phyloP scores from a whole-genome alignment of 306 rosid species.

The Erythrophleum fordii region DNA sequence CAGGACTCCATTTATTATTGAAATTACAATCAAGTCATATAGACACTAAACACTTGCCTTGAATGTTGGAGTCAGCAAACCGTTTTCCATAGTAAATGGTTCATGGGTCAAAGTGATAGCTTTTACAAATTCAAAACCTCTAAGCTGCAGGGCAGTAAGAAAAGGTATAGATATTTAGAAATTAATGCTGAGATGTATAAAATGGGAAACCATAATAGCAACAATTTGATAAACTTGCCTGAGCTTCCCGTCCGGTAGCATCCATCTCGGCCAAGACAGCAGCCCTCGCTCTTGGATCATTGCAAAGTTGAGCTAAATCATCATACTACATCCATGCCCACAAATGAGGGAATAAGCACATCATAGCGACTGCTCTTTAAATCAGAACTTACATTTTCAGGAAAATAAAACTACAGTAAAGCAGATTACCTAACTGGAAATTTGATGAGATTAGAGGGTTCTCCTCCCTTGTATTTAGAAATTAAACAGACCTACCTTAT shows the following conservation, averaged over 20 bases:
- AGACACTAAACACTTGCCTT: constrained; percentile 66
- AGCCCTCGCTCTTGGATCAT: constrained; percentile 78
- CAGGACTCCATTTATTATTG: neutral
- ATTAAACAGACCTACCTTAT: neutral
- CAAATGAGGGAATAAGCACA: constrained; percentile 31
- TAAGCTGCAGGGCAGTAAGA: constrained; percentile 62
- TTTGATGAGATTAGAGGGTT: constrained; percentile 18
- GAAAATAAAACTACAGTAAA: constrained; percentile 26
- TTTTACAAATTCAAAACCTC: constrained; percentile 95
- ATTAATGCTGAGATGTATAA: neutral
- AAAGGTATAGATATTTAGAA: constrained; percentile 19
- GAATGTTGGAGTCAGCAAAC: constrained; percentile 87
- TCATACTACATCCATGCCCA: constrained; percentile 58
- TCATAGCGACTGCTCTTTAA: neutral
- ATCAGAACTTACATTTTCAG: constrained; percentile 12
- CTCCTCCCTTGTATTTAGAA: constrained; percentile 14
- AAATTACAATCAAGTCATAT: neutral
- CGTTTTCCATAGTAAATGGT: constrained; percentile 89
- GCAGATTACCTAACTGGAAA: constrained; percentile 19
- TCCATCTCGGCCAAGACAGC: constrained; percentile 93
- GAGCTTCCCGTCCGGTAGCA: constrained; percentile 82
- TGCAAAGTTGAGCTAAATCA: constrained; percentile 73
- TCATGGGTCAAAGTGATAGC: constrained; percentile 74
- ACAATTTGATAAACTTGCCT: constrained; percentile 57
- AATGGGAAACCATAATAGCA: constrained; percentile 17